Conservation (phyloP, 768 basidiomycete species). For the Sarcodon sp. region DNA sequence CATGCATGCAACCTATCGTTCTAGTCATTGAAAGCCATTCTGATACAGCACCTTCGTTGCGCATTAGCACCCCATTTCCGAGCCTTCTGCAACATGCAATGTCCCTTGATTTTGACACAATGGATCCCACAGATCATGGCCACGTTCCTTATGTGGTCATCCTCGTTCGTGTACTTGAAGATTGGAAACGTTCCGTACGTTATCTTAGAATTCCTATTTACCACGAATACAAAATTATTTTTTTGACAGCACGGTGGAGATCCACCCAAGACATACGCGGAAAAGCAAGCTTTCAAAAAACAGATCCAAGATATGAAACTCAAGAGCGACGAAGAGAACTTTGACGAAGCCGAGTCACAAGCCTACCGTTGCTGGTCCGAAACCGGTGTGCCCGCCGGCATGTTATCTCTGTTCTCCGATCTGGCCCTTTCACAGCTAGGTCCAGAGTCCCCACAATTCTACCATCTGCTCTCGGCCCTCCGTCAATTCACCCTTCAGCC, state of each 20-base stretch:
- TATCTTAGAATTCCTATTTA: neutral
- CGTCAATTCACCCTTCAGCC: constrained; percentile 57
- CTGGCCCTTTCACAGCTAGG: neutral
- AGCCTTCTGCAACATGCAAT: constrained; percentile 62
- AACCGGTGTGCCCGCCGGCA: constrained; percentile 24
- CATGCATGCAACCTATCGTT: neutral
- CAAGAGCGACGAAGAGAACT: constrained; percentile 92
- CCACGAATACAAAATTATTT: neutral
- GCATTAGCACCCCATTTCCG: constrained; percentile 85
- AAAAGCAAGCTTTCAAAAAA: no score
- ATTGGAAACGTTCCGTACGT: constrained; percentile 65
- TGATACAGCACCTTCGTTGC: constrained; percentile 47
- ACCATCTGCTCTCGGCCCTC: constrained; percentile 37
- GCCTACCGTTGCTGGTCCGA: constrained; percentile 71
- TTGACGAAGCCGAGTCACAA: constrained; percentile 87
- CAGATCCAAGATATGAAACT: no score
- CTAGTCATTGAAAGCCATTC: constrained; percentile 78
- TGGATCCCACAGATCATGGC: constrained; percentile 83
- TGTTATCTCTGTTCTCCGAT: neutral
- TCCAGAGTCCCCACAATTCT: neutral
- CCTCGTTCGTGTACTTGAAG: constrained; percentile 68
- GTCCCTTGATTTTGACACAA: constrained; percentile 54
- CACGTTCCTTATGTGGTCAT: constrained; percentile 89
- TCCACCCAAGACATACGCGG: no score
- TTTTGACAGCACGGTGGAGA: no score